Base-by-base conservation (phyloP, 257 asterid genomes). In the Solanum bulbocastanum region DNA sequence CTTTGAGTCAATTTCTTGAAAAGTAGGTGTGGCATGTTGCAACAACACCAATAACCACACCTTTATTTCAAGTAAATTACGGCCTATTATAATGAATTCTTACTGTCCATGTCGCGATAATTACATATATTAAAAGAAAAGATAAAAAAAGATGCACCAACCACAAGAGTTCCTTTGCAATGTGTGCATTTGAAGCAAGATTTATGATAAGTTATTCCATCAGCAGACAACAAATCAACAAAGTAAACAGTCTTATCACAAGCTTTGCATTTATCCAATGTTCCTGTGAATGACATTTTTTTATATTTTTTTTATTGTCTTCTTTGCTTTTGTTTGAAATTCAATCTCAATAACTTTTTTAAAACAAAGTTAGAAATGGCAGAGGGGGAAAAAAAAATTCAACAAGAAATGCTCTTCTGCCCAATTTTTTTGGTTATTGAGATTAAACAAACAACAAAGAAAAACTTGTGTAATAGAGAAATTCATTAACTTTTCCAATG, bases 221-320 rank as follows among this genome's bases (percentile, higher is more conserved):
- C 95, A 23, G 94, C 94, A 15, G 94, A 89, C 83, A 93, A 44
- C 94, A 94, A 92, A 88, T 94, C 96, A 1, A 87, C 93, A 15
- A 90, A 86, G 87, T 94, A 91, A 30, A 94, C 96, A 5, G 94
- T 92, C 89, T 93, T 92, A 10, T 94, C 95, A 74, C 96, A 94
- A 32, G 91, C 92, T 32, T 87, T 91, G 92, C 96, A 94, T 93
- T 94, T 94, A 87, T 92, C 91, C 74, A 86, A 72, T 13, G 90
- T 88, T 72, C 90, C 90, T 60, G 88, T 85, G 65, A 88, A 88
- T 69, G 88, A 56, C 90, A 88, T 88, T 86, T 13, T 73, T 71
- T 86, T 1, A 1, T 4, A 14, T 49, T 49, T 49, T 2, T 18
- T 23, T 56, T 56, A 56, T 30, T 35, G 32, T 75, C 30, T 25